Percentiles rank a stretch among this genome's conserved stretches.
These are phyloP conservation scores for Pseudodiploospora longispora DNA, from an alignment of 2,329 filamentous ascomycete species.

Conservation along the genomic window DNA sequence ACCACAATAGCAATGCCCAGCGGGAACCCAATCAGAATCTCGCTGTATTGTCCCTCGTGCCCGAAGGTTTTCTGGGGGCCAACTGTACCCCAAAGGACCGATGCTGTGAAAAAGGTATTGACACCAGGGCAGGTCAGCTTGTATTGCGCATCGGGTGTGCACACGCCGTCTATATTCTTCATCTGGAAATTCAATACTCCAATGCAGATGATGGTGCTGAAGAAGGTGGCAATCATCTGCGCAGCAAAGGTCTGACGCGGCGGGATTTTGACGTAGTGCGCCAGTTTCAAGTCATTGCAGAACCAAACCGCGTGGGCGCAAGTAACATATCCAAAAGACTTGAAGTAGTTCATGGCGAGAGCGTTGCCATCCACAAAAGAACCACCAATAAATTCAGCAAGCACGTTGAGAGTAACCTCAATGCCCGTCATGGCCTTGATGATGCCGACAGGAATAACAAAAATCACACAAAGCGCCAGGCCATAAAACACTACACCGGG, in stretches of 20 bases:
- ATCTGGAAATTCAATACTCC: conserved; percentile 43
- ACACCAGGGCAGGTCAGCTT: conserved; percentile 44
- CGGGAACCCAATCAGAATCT: conserved; percentile 42
- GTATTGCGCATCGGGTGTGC: conserved; percentile 37
- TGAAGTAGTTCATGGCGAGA: conserved; percentile 47
- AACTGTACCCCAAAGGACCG: conserved; percentile 47
- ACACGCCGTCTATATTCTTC: conserved; percentile 39
- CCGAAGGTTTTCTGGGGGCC: conserved; percentile 44
- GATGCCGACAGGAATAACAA: conserved; percentile 44
- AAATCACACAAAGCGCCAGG: conserved; percentile 39
- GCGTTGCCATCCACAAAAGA: conserved; percentile 42
- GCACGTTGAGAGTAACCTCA: conserved; percentile 43
- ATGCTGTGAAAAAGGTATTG: conserved; percentile 49
- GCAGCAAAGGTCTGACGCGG: conserved; percentile 51
- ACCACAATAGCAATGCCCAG: conserved; percentile 38
- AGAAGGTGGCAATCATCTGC: conserved; percentile 49
- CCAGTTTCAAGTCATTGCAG: conserved; percentile 39
- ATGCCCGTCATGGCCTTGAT: conserved; percentile 46
- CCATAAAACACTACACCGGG: conserved; percentile 45
- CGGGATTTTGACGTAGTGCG: conserved; percentile 53
- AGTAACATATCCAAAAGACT: conserved; percentile 42
- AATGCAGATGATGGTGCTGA: conserved; percentile 43
- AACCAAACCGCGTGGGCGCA: conserved; percentile 45
- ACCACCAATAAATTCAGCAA: conserved; percentile 47
- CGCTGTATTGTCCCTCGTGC: conserved; percentile 37